These are phyloP conservation scores for Lichina pygmaea DNA, from an alignment of 495 filamentous ascomycete genomes.

Conservation along the genomic window DNA sequence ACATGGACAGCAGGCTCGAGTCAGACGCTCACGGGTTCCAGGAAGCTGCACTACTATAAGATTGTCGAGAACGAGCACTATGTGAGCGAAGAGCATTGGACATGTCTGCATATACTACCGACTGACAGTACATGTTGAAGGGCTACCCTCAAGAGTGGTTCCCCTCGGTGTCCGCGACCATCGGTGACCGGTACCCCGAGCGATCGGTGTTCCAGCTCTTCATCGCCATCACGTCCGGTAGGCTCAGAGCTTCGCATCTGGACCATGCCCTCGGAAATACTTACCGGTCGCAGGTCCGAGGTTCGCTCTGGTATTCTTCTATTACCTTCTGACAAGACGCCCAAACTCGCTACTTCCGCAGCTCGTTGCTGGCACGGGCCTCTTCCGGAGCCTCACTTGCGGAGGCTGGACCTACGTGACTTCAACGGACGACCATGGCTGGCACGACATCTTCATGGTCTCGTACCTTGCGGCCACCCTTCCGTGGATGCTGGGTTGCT, in stretches of 20 bases:
- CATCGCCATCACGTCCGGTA: slow-evolving; percentile 84
- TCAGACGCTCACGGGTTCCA: slow-evolving; percentile 7
- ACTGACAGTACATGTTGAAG: slow-evolving; percentile 9
- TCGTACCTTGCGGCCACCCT: slow-evolving; percentile 85
- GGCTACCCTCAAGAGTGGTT: slow-evolving; percentile 98
- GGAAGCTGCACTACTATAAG: slow-evolving; percentile 67
- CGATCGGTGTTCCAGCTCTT: slow-evolving; percentile 90
- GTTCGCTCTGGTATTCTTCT: slow-evolving; percentile 74
- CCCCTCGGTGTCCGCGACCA: slow-evolving; percentile 93
- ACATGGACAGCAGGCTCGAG: neutral
- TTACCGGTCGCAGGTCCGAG: slow-evolving; percentile 33
- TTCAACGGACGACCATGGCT: slow-evolving; percentile 91
- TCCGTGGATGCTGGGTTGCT: slow-evolving; percentile 83
- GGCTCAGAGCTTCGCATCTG: neutral
- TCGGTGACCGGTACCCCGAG: slow-evolving; percentile 93
- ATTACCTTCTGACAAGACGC: slow-evolving; percentile 67
- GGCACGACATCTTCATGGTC: slow-evolving; percentile 99
- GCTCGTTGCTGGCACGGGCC: slow-evolving; percentile 48
- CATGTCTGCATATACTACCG: neutral
- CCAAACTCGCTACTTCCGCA: slow-evolving; percentile 53
- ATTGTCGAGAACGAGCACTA: slow-evolving; percentile 96
- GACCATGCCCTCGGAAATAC: neutral
- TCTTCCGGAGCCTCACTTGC: slow-evolving; percentile 80
- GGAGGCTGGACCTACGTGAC: slow-evolving; percentile 99
- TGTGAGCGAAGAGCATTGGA: slow-evolving; percentile 15